A percentile compares a stretch with the other conserved stretches of the same genome.
Conservation (phyloP, 441 rosid species). For the Daphne laureola region DNA sequence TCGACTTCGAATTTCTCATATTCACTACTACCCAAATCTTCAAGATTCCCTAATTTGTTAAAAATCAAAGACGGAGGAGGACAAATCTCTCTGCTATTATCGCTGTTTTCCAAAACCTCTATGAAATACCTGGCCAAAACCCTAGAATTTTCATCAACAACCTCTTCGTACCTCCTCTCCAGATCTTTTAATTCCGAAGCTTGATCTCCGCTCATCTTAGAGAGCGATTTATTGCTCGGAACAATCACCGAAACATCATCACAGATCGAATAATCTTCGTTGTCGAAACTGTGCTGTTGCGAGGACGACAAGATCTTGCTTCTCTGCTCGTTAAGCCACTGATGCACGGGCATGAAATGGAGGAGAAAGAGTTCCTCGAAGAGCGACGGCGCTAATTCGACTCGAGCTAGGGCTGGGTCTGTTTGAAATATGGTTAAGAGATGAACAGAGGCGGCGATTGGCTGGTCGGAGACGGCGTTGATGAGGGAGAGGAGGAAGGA, state of each 20-base stretch:
- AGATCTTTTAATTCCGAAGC: slow-evolving; percentile 39
- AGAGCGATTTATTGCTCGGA: slow-evolving; percentile 32
- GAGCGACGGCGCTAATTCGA: slow-evolving; percentile 39
- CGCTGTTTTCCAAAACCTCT: slow-evolving; percentile 24
- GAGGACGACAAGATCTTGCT: slow-evolving; percentile 24
- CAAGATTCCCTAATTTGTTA: slow-evolving; percentile 14
- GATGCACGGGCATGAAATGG: slow-evolving; percentile 44
- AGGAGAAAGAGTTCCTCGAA: slow-evolving; percentile 48
- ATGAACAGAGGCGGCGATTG: slow-evolving; percentile 28
- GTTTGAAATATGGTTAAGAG: slow-evolving; percentile 32
- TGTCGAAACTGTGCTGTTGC: slow-evolving; percentile 9
- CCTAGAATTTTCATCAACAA: slow-evolving; percentile 50
- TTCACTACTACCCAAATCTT: slow-evolving; percentile 10
- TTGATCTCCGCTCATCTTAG: slow-evolving; percentile 51
- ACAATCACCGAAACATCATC: slow-evolving; percentile 30
- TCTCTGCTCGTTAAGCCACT: slow-evolving; percentile 38
- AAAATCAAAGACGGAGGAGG: slow-evolving; percentile 29
- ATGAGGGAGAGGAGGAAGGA: slow-evolving; percentile 45
- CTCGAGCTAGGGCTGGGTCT: slow-evolving; percentile 42
- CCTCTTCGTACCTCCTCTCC: slow-evolving; percentile 42
- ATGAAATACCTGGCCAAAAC: slow-evolving; percentile 37
- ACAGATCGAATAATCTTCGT: slow-evolving; percentile 16
- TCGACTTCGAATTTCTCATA: slow-evolving; percentile 19
- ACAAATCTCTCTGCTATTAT: slow-evolving; percentile 14
- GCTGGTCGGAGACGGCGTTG: slow-evolving; percentile 30